phyloP scores from a whole-genome alignment of 164 flowering plant species.

The Macadamia tetraphylla region DNA sequence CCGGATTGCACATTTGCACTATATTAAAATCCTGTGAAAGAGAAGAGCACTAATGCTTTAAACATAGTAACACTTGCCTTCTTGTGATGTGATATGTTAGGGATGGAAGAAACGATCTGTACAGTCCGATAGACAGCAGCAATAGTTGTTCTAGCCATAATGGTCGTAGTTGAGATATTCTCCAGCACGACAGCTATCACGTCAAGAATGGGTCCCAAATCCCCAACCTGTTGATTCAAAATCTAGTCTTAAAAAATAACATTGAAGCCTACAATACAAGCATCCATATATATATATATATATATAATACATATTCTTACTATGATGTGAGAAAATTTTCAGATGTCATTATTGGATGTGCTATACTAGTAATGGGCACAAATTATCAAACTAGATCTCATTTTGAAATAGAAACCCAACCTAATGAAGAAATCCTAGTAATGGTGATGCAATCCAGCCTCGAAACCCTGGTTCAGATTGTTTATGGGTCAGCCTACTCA shows the following conservation, averaged over 20 bases:
- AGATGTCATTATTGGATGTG: too few relatives aligned
- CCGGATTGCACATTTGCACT: slow-evolving; percentile 4
- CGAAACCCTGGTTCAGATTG: too few relatives aligned
- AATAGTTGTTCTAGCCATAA: slow-evolving; percentile 57
- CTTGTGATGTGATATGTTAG: slow-evolving; percentile 56
- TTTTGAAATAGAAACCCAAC: too few relatives aligned
- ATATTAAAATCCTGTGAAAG: neutral
- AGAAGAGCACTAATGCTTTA: neutral
- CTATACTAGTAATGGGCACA: too few relatives aligned
- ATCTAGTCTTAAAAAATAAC: slow-evolving; percentile 4
- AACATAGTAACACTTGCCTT: slow-evolving; percentile 41
- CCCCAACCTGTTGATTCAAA: slow-evolving; percentile 60
- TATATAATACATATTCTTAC: too few relatives aligned
- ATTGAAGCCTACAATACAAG: neutral
- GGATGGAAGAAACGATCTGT: slow-evolving; percentile 53
- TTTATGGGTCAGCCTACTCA: too few relatives aligned
- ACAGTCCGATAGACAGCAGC: slow-evolving; percentile 62
- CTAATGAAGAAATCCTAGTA: too few relatives aligned
- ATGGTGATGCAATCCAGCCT: too few relatives aligned
- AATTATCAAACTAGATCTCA: too few relatives aligned
- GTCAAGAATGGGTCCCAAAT: slow-evolving; percentile 86
- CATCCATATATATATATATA: too few relatives aligned
- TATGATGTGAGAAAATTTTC: too few relatives aligned
- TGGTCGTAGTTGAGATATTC: slow-evolving; percentile 40
- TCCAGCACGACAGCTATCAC: slow-evolving; percentile 75